Conservation (phyloP, 257 asterid species). For the Solanum ossicruentum region DNA sequence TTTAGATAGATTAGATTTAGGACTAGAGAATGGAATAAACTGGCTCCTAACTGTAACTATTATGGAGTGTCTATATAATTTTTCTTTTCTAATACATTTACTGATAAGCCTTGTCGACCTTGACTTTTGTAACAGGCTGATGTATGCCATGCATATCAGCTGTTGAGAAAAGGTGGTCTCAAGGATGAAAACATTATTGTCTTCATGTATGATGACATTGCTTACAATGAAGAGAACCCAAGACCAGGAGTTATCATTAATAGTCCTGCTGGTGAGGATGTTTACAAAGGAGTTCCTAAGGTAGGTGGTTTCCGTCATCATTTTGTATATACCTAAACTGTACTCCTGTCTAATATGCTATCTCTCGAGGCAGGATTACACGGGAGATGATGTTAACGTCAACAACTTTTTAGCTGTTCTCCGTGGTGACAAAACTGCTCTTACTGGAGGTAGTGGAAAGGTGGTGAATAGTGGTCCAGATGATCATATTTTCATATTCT, state of each 20-base stretch:
- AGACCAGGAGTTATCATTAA: slow-evolving; percentile 88
- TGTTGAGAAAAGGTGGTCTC: slow-evolving; percentile 72
- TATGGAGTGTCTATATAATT: neutral
- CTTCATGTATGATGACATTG: slow-evolving; percentile 90
- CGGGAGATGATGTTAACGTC: slow-evolving; percentile 55
- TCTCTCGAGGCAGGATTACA: slow-evolving; percentile 60
- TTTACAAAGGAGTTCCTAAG: neutral
- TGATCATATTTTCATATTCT: slow-evolving; percentile 78
- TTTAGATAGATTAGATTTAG: slow-evolving; percentile 8
- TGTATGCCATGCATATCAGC: slow-evolving; percentile 89
- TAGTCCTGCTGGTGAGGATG: slow-evolving; percentile 71
- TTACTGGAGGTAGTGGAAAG: slow-evolving; percentile 90
- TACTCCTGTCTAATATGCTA: slow-evolving; percentile 23
- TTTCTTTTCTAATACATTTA: neutral
- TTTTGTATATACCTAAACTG: neutral
- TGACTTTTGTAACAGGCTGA: slow-evolving; percentile 51
- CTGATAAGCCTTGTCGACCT: neutral
- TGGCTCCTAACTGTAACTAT: neutral
- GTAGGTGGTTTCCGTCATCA: neutral
- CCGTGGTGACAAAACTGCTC: slow-evolving; percentile 70
- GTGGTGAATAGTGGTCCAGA: slow-evolving; percentile 83
- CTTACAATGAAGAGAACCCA: slow-evolving; percentile 65
- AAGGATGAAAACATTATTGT: slow-evolving; percentile 85
- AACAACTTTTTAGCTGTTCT: slow-evolving; percentile 68
- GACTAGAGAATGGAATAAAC: neutral